phyloP scores from a whole-genome alignment of 306 rosid genomes.

The Dalbergia cultrata region DNA sequence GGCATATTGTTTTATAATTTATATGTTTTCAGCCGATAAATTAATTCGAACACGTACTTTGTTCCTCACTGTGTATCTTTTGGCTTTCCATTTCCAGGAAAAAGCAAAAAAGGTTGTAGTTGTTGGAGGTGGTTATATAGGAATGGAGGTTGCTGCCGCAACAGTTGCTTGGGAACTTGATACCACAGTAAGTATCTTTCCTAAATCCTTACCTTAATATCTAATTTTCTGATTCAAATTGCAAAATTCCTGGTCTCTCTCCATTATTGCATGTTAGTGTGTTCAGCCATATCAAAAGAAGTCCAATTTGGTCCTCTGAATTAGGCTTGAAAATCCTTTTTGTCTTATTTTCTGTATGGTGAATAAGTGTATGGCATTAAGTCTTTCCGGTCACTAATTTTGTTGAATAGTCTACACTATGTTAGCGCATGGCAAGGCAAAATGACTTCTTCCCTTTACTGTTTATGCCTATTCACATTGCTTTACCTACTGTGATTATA shows the following conservation, averaged over 20 bases:
- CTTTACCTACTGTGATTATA: slow-evolving; percentile 13
- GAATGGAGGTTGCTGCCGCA: slow-evolving; percentile 98
- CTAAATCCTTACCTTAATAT: not conserved
- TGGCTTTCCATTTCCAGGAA: slow-evolving; percentile 56
- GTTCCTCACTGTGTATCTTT: slow-evolving; percentile 33
- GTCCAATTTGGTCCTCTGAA: slow-evolving; percentile 31
- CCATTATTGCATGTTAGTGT: slow-evolving; percentile 19
- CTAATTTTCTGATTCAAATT: slow-evolving; percentile 22
- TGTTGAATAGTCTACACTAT: slow-evolving; percentile 22
- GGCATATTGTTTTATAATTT: not conserved
- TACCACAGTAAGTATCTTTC: slow-evolving; percentile 75
- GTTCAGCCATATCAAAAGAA: slow-evolving; percentile 13
- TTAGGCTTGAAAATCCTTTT: slow-evolving; percentile 21
- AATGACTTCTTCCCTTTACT: slow-evolving; percentile 18
- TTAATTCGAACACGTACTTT: slow-evolving; percentile 7
- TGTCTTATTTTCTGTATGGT: slow-evolving; percentile 4
- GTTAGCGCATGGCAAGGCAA: slow-evolving; percentile 5
- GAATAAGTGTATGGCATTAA: slow-evolving; percentile 21
- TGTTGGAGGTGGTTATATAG: slow-evolving; percentile 98
- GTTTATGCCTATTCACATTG: slow-evolving; percentile 19
- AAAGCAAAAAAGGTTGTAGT: slow-evolving; percentile 80
- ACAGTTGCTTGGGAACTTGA: slow-evolving; percentile 93
- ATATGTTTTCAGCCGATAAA: slow-evolving; percentile 21
- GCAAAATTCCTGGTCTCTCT: slow-evolving; percentile 31
- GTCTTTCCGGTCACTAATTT: slow-evolving; percentile 1